These are phyloP conservation scores for Populus hybrid DNA, from an alignment of 441 rosid genomes.

Conservation along the genomic window DNA sequence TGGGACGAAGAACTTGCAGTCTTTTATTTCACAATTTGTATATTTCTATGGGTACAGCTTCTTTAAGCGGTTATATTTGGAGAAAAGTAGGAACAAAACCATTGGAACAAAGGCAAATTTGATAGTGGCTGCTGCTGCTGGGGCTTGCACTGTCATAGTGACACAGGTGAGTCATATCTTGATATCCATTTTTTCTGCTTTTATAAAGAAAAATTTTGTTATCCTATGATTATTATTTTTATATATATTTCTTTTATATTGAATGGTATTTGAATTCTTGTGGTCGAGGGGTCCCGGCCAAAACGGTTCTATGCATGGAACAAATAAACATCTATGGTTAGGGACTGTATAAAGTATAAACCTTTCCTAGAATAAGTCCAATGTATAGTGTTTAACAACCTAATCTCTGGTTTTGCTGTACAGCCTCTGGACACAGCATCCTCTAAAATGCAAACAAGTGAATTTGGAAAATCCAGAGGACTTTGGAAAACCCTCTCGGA, in stretches of 20 bases:
- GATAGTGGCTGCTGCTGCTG: slow-evolving; percentile 84
- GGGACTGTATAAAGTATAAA: no score
- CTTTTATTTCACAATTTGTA: slow-evolving; percentile 71
- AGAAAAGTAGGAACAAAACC: slow-evolving; percentile 63
- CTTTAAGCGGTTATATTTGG: slow-evolving; percentile 68
- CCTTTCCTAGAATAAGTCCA: not conserved
- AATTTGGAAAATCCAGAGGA: slow-evolving; percentile 80
- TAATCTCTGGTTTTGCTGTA: slow-evolving; percentile 16
- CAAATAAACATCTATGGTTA: no score
- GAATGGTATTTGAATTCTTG: not conserved
- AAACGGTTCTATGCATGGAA: no score
- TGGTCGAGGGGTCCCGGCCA: not conserved
- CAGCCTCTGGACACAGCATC: slow-evolving; percentile 96
- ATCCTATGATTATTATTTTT: not conserved
- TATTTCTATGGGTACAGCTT: slow-evolving; percentile 87
- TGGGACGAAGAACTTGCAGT: slow-evolving; percentile 87
- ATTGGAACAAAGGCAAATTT: slow-evolving; percentile 74
- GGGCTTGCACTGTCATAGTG: slow-evolving; percentile 65
- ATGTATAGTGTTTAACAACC: not conserved
- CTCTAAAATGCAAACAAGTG: slow-evolving; percentile 89
- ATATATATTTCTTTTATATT: not conserved
- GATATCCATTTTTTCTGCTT: not conserved
- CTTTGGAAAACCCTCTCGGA: slow-evolving; percentile 75
- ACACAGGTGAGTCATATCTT: slow-evolving; percentile 49
- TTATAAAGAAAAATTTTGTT: not conserved